These are phyloP conservation scores for Brasilioporus rufonigricans DNA, from an alignment of 768 basidiomycete genomes.

Conservation along the genomic window DNA sequence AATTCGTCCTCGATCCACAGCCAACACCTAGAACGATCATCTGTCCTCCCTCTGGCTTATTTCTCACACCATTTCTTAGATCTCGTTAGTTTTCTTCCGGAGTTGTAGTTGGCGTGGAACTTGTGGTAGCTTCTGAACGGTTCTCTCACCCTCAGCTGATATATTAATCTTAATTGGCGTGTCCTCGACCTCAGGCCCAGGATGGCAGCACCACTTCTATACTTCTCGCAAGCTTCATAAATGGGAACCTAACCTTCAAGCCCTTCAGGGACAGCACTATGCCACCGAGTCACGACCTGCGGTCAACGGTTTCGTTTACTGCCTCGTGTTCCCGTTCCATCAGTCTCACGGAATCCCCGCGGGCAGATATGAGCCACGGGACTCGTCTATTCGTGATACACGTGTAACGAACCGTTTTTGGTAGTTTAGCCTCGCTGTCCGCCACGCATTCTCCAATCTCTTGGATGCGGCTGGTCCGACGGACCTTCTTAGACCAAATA, in stretches of 20 bases:
- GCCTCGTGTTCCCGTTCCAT: constrained; percentile 30
- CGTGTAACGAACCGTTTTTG: constrained; percentile 18
- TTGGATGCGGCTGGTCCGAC: neutral
- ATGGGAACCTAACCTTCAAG: constrained; percentile 1
- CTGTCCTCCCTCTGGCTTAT: neutral
- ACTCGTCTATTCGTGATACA: constrained; percentile 17
- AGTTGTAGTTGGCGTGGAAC: neutral
- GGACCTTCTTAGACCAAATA: neutral
- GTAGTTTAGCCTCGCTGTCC: constrained; percentile 10
- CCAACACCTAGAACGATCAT: neutral
- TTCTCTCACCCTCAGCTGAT: neutral
- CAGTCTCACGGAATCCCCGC: constrained; percentile 16
- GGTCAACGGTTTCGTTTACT: constrained; percentile 6
- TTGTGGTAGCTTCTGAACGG: neutral
- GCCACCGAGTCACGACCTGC: constrained; percentile 7
- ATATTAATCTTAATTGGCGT: neutral
- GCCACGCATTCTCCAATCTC: neutral
- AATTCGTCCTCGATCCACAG: neutral
- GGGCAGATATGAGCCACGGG: constrained; percentile 17
- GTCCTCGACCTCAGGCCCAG: constrained; percentile 15
- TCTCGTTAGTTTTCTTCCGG: neutral
- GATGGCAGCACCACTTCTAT: constrained; percentile 8
- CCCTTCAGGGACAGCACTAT: neutral
- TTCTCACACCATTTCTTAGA: neutral
- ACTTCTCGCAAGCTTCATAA: constrained; percentile 1